phyloP scores from a whole-genome alignment of 306 rosid species.

The Vigna reflexopilosa region DNA sequence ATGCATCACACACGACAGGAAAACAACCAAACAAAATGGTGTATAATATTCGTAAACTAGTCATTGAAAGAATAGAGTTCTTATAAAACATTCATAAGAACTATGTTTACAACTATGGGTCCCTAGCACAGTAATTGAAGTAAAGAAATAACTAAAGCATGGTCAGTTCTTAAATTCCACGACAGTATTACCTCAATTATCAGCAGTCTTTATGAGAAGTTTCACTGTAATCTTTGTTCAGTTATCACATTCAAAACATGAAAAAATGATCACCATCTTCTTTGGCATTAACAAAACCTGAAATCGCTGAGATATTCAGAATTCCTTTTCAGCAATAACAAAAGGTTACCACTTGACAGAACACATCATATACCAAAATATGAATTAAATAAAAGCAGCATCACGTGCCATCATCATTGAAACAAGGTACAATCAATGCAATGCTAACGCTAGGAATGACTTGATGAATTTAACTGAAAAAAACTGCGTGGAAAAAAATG shows the following conservation, averaged over 20 bases:
- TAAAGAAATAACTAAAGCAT: constrained; percentile 42
- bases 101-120: constrained; percentile 52
- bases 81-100: constrained; percentile 44
- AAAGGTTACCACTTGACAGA: constrained; percentile 16
- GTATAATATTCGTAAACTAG: constrained; percentile 35
- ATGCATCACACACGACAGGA: constrained; percentile 30
- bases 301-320: constrained; percentile 52
- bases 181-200: constrained; percentile 73
- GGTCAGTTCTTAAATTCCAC: constrained; percentile 48
- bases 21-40: constrained; percentile 31
- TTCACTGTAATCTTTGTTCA: constrained; percentile 52
- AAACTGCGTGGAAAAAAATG: neutral
- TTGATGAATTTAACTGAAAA: constrained; percentile 30
- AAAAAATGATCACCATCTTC: constrained; percentile 46
- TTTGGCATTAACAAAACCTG: constrained; percentile 63
- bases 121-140: constrained; percentile 47
- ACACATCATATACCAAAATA: constrained; percentile 3
- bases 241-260: constrained; percentile 54
- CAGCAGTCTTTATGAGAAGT: constrained; percentile 52
- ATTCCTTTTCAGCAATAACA: constrained; percentile 33
- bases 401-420: constrained; percentile 34
- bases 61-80: constrained; percentile 28
- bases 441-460: neutral
- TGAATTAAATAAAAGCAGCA: constrained; percentile 17
- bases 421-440: constrained; percentile 8